phyloP scores from a whole-genome alignment of 140 eudicot species.

The Flaveria floridana region DNA sequence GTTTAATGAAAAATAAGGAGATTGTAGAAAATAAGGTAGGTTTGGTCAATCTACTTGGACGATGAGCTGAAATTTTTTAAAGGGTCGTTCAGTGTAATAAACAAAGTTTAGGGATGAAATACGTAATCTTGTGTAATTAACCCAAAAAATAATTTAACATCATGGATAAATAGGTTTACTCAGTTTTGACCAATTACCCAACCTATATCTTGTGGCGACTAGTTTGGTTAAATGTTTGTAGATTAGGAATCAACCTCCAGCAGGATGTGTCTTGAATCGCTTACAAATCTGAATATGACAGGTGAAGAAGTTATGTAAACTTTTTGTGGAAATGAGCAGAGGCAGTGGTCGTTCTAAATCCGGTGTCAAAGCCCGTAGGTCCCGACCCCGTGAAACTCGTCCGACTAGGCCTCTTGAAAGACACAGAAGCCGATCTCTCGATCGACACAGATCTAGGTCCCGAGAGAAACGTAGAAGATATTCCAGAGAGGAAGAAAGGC shows the following conservation, averaged over 20 bases:
- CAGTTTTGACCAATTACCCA: background rate
- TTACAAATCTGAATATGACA: constrained; percentile 27
- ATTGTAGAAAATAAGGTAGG: background rate
- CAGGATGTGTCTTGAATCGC: constrained; percentile 1
- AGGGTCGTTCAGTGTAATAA: too few relatives aligned
- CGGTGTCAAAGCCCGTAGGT: constrained; percentile 20
- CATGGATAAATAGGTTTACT: background rate
- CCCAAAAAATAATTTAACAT: too few relatives aligned
- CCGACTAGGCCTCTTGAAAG: too few relatives aligned
- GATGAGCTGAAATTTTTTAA: too few relatives aligned
- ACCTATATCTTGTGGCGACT: background rate
- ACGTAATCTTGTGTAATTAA: too few relatives aligned
- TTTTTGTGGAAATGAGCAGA: constrained; percentile 45
- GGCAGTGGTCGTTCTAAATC: constrained; percentile 31
- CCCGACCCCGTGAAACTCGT: constrained; percentile 3
- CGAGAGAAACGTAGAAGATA: constrained; percentile 41
- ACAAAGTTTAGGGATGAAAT: too few relatives aligned
- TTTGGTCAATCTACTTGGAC: background rate
- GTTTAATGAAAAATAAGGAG: background rate
- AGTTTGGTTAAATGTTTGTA: background rate
- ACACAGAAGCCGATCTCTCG: constrained; percentile 14
- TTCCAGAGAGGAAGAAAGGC: constrained; percentile 39
- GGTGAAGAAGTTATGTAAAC: constrained; percentile 81
- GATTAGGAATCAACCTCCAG: background rate
- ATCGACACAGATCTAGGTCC: constrained; percentile 26